Base-by-base conservation (phyloP, 352 stramenopile genomes). In the Elongisporangium undulatum region DNA sequence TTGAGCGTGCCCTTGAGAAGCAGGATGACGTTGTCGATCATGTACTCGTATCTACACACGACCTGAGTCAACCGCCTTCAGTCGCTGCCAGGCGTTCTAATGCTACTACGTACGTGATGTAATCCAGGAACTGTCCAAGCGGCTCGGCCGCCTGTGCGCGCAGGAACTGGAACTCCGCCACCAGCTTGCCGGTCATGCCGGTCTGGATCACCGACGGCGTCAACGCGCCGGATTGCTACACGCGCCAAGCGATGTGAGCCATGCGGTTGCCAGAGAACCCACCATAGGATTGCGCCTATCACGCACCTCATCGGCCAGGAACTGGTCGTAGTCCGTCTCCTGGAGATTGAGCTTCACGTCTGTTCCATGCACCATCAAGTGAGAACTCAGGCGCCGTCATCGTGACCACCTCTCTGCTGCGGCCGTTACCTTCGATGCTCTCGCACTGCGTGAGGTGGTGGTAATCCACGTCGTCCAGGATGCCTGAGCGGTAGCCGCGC, bases 1-100 rank as follows among this genome's bases (percentile, higher is more conserved):
- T 94, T 98, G 19, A 99, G 79, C 49, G 97, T 99, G 59, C 96
- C 96, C 72, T 99, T 99, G 55, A 99, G 87, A 24, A 99, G 82
- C 39, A 99, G 81, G 76, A 99, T 99, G 54, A 99, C 89, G 72
- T 99, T 99, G 74, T 99, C 97, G 75, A 99, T 99, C 97, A 99
- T 99, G 83, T 99, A 99, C 81, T 99, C 97, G 82, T 85, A 92
- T 69, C 78, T 96, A 79, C 49, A 24, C 16, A 48, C 29, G 22
- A 51, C 34, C 22, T 22, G 5, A 61, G 19, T 2, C 19, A 24
- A 55, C 20, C 19, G 29, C 6, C 15, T 22, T 48, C 24, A 63
- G 59, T 16, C n/a, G 17, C n/a, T n/a, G n/a, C 20, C 13, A 62
- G 29, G 15, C 15, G 17, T n/a, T n/a, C n/a, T 19, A 39, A 19